Conservation (phyloP, 2,329 filamentous ascomycete genomes). For the Phaeosphaeria sp. region DNA sequence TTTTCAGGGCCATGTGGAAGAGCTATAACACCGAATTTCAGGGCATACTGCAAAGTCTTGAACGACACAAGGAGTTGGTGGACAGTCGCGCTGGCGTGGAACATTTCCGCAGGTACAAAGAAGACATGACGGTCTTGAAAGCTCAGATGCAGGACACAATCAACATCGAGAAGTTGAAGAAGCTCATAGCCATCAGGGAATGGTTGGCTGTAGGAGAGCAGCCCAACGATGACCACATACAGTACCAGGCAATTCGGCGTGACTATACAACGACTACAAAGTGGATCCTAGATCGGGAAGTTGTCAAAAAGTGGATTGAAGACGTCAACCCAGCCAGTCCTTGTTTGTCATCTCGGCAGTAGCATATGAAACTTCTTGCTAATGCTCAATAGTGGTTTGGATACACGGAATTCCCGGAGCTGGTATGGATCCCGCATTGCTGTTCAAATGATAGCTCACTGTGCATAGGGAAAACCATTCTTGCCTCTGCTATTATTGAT, state of each 20-base stretch:
- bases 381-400: neutral
- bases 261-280: conserved; percentile 18
- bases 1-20: conserved; percentile 37
- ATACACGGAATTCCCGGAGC: conserved; percentile 31
- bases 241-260: conserved; percentile 8
- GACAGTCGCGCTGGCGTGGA: conserved; percentile 27
- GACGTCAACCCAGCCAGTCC: conserved; percentile 11
- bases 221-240: conserved; percentile 18
- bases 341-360: neutral
- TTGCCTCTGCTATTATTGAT: conserved; percentile 34
- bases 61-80: conserved; percentile 33
- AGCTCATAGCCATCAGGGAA: conserved; percentile 17
- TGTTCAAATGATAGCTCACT: neutral
- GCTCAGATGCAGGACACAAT: conserved; percentile 16
- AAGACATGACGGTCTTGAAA: conserved; percentile 20
- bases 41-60: conserved; percentile 33
- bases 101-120: conserved; percentile 25
- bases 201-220: conserved; percentile 26
- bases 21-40: conserved; percentile 37
- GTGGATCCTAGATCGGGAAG: conserved; percentile 30
- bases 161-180: conserved; percentile 18
- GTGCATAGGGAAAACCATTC: conserved; percentile 33
- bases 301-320: conserved; percentile 26
- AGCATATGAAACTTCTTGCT: neutral
- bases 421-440: conserved; percentile 12